phyloP scores from a whole-genome alignment of 2,329 filamentous ascomycete species.

The Pseudopithomyces maydicus region DNA sequence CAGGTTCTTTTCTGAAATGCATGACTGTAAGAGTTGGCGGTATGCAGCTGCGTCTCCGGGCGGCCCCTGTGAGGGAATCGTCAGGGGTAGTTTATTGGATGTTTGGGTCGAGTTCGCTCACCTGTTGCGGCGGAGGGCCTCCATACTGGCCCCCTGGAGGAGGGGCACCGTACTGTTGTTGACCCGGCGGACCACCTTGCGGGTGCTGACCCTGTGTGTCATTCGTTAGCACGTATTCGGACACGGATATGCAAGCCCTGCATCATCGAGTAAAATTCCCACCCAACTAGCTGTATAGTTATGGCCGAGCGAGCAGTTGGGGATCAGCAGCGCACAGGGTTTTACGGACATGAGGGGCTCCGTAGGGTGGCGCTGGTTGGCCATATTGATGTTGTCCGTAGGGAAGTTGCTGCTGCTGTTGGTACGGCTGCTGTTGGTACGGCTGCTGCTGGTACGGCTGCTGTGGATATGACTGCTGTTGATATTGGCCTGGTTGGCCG shows the following conservation, averaged over 20 bases:
- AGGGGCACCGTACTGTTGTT: conserved; percentile 26
- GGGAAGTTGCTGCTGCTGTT: conserved; percentile 32
- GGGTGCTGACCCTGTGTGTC: not conserved
- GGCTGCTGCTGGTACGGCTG: conserved; percentile 19
- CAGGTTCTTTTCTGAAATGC: conserved; percentile 65
- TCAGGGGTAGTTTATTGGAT: not conserved
- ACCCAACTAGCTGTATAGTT: not conserved
- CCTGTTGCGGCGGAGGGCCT: conserved; percentile 16
- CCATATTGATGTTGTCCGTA: conserved; percentile 33
- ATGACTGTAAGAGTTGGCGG: conserved; percentile 60
- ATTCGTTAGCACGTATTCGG: conserved; percentile 14
- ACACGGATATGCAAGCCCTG: conserved; percentile 16
- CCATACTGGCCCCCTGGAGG: conserved; percentile 9
- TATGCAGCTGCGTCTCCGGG: conserved; percentile 60
- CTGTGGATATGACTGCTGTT: conserved; percentile 22
- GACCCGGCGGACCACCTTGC: conserved; percentile 15
- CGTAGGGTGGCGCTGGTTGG: conserved; percentile 37
- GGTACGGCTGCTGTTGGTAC: conserved; percentile 6
- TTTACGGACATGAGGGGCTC: conserved; percentile 33
- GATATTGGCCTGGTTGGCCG: conserved; percentile 29
- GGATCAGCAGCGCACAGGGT: not conserved
- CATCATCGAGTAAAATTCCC: conserved; percentile 14
- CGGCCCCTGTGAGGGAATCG: not conserved
- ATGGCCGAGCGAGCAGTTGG: not conserved
- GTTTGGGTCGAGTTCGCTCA: conserved; percentile 39